Evolutionary conservation across 768 basidiomycete species (phyloP), one percentile per base, ranked within the genome.

Genomic region (Suillus clintonianus): DNA sequence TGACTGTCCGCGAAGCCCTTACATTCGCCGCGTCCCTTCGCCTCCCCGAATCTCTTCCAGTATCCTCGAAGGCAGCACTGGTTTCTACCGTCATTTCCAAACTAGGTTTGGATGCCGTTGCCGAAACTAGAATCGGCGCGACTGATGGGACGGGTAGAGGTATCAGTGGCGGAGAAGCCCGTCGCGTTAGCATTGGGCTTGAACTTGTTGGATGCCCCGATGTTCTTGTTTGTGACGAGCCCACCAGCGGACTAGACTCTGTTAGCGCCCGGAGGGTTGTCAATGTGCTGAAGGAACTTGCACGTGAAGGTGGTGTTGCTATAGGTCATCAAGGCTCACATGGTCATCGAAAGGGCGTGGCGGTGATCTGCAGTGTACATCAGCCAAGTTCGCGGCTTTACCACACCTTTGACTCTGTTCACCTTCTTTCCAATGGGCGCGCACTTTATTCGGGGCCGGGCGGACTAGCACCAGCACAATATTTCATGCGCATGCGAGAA

Each of bases 101-200:
- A 71, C 85, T 98, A 3, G 94, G 94, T 1, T 85, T 98, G 30
- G 77, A 82, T 9, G 80, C 83, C 43, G 80, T 97, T 15, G 86
- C 85, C 17, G 78, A 97, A 71, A 82, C 85, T 3, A 80, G 90
- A 61, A 95, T 97, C 43, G 87, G 76, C 4, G 74, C 86, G 17
- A 83, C 84, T 5, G 88, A 89, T 11, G 85, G 87, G 6, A 89
- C 90, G 66, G 81, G 85, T 22, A 82, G 94, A 54, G 95, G 94
- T 0, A 94, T 97, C 59, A 92, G 90, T 69, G 95, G 95, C 13
- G 95, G 95, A 11, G 95, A 97, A 75, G 92, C 92, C 82, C 84
- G 95, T 53, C 80, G 95, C 57, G 91, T 97, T 6, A 94, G 90
- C 63, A 96, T 97, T 64, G 95, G 94, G 6, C 77, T 95, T 42